Base-by-base conservation (phyloP, 140 eudicot species). In the Ambrosia hybrid region DNA sequence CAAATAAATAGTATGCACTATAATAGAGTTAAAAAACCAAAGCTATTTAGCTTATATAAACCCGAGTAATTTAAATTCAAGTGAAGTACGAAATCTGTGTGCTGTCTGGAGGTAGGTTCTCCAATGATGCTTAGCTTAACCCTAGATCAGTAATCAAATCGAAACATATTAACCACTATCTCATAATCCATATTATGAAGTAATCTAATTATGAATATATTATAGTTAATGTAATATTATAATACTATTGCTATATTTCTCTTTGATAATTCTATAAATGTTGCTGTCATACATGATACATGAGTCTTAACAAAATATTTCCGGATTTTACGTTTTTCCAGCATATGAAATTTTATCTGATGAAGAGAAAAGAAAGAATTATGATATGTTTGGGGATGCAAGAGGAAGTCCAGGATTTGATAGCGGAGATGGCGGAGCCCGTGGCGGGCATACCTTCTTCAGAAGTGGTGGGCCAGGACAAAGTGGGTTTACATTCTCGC, bases 321-420 rank as follows among this genome's bases (percentile, higher is more conserved):
- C 33, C 13, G n/a, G 0, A 10, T 52, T 57, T 63, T 56, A 5
- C 69, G n/a, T 61, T 34, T 68, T 37, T 65, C 65, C 96, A 94
- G 99, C 99, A 34, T 94, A 94, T 4, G 99, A 94, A 67, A 86
- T 94, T 45, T 80, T 94, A 73, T 94, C 99, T 0, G 96, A 94
- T 78, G 97, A 94, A 78, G 84, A 86, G 53, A 90, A 94, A 75
- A 82, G 97, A 81, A 94, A 94, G 74, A 94, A 94, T 61, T 94
- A 94, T 65, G 99, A 94, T 80, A 79, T 88, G 61, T 94, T 86
- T 79, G 99, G 99, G n/a, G 96, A 94, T 65, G 95, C 88, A 79
- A 85, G 73, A 57, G 96, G 88, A 9, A 82, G 63, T 57, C 94
- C 99, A 21, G 96, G 96, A 64, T 93, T 88, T 71, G 87, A 71